Evolutionary conservation across 1,139 yeast genomes (phyloP).

Genomic region (Geotrichum australiense): DNA sequence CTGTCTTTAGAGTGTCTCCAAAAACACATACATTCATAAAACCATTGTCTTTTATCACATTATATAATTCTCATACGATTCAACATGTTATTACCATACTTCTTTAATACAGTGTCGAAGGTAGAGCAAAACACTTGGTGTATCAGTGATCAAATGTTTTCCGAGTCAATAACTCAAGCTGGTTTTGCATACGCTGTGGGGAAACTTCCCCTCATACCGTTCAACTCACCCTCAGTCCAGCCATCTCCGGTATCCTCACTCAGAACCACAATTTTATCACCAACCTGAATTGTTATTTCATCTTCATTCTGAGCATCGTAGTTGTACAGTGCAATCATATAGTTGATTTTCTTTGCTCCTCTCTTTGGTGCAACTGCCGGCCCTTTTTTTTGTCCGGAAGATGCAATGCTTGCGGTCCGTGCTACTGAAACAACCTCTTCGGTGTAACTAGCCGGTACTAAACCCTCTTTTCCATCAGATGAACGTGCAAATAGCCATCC

Average conservation of each 20-base stretch:
- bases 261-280: conserved; percentile 66
- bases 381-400: conserved; percentile 41
- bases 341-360: conserved; percentile 57
- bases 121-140: no score
- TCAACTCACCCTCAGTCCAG: conserved; percentile 89
- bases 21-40: conserved; percentile 26
- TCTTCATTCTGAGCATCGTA: conserved; percentile 78
- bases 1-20: conserved; percentile 29
- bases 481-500: conserved; percentile 74
- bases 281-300: conserved; percentile 64
- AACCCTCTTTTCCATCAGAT: conserved; percentile 48
- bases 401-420: conserved; percentile 16
- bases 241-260: conserved; percentile 83
- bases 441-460: conserved; percentile 85
- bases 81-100: not conserved
- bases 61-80: no score
- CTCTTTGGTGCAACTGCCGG: conserved; percentile 81
- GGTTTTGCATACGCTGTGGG: conserved; percentile 63
- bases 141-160: no score
- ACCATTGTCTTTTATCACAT: no score
- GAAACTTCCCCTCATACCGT: conserved; percentile 67
- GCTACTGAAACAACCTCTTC: conserved; percentile 36
- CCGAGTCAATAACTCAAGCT: no score
- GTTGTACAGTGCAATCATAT: conserved; percentile 70
- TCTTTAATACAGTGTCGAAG: no score